Conservation (phyloP, 495 filamentous ascomycete species). For the Collariella sp. region DNA sequence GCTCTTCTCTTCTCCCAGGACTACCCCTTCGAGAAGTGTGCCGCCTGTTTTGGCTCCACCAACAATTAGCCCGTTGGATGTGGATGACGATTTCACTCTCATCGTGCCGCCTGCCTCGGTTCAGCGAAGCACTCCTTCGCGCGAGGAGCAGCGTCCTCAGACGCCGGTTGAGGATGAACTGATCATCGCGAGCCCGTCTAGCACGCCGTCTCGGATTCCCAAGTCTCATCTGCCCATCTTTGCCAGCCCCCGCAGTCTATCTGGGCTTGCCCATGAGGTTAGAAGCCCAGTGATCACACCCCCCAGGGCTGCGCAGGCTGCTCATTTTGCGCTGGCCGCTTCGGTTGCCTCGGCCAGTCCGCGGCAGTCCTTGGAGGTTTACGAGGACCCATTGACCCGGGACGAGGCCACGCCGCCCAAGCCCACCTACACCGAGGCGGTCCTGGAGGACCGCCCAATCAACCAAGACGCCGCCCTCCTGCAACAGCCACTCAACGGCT, state of each 20-base stretch:
- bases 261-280: constrained; percentile 1
- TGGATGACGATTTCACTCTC: constrained; percentile 46
- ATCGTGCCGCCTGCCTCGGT: constrained; percentile 31
- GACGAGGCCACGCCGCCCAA: constrained; percentile 36
- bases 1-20: constrained; percentile 24
- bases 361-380: constrained; percentile 41
- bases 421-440: constrained; percentile 34
- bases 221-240: constrained; percentile 19
- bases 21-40: constrained; percentile 32
- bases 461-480: constrained; percentile 46
- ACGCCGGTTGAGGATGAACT: background rate
- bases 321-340: background rate
- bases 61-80: constrained; percentile 27
- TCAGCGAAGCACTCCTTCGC: constrained; percentile 12
- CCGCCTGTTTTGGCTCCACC: constrained; percentile 12
- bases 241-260: background rate
- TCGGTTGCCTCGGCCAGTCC: constrained; percentile 25
- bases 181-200: background rate
- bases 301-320: constrained; percentile 6
- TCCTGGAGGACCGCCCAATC: constrained; percentile 43
- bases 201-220: constrained; percentile 4
- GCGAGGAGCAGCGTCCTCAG: background rate
- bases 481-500: constrained; percentile 9
- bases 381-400: constrained; percentile 52
- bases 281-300: constrained; percentile 7